phyloP scores from a whole-genome alignment of 768 basidiomycete genomes.

The Rhizopogon vesiculosus region DNA sequence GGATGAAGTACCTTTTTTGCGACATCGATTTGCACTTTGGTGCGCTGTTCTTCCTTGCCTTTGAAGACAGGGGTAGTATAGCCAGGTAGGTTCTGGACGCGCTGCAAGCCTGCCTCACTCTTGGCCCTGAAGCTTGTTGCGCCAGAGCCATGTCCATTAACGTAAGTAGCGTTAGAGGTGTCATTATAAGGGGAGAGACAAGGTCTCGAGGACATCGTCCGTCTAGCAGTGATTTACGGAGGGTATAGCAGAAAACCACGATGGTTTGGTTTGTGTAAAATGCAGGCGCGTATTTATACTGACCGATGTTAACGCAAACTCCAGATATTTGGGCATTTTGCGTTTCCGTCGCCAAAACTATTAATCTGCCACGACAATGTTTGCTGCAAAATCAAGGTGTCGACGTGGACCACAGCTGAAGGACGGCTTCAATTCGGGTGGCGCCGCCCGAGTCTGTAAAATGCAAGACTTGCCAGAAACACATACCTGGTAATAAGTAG shows the following conservation, averaged over 20 bases:
- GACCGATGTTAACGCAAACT: background rate
- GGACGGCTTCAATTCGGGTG: background rate
- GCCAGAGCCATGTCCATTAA: constrained; percentile 14
- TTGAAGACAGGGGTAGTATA: constrained; percentile 91
- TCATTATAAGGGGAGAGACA: background rate
- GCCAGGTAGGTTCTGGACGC: constrained; percentile 76
- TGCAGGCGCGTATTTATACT: constrained; percentile 20
- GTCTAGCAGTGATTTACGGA: background rate
- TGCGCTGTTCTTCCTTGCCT: constrained; percentile 85
- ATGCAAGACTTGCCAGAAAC: too few relatives aligned
- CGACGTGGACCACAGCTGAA: background rate
- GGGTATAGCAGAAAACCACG: background rate
- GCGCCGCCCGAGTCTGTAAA: too few relatives aligned
- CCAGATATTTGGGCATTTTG: background rate
- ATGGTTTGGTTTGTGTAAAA: too few relatives aligned
- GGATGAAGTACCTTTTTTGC: constrained; percentile 52
- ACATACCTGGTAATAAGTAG: too few relatives aligned
- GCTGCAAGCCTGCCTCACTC: constrained; percentile 51
- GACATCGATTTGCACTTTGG: constrained; percentile 73
- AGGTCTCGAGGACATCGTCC: constrained; percentile 2
- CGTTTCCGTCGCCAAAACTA: background rate
- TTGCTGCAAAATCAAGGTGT: background rate
- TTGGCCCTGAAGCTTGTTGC: constrained; percentile 19
- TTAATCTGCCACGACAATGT: background rate
- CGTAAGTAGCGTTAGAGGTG: background rate